Evolutionary conservation across 2,329 filamentous ascomycete genomes (phyloP), one percentile per base, ranked within the genome.

Genomic region (Colletotrichum falcatum): DNA sequence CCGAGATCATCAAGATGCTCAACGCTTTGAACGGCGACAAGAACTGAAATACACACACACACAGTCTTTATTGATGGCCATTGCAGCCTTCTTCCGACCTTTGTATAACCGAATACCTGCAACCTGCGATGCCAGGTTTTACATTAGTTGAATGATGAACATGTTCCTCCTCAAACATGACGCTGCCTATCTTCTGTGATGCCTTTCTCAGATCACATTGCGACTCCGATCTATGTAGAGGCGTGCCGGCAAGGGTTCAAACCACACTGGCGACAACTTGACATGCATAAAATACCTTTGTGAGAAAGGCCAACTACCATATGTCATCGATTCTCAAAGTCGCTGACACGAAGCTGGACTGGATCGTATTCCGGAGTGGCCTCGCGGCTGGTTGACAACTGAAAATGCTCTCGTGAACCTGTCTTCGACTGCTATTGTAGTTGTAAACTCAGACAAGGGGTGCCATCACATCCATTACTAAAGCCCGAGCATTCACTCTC

Each of bases 1-100:
- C 94, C 20, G 92, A 95, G 83, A 98, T 98, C 72, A 82, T 97
- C 78, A 94, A 92, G 82, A 86, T 97, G 81, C 81, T 98, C 62
- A 88, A 90, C 69, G 84, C 88, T 67, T 79, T 89, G 65, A 83
- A 83, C 71, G 79, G 18, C 16, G 60, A 46, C 35, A 67, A 70
- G 58, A 67, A 46, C 67, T 70, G 51, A 70, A 23, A 48, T 30
- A 28, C 44, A 53, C 16, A 14, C 20, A 28, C 44, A 53, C 16
- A 14, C 20, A 44, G 35, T 54, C 28, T 59, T 66, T 53, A 7
- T 16, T 37, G n/a, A 54, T 1, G 20, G 6, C 12, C 12, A 44
- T 28, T 44, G 49, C 49, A 49, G n/a, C 58, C 35, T 42, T 49
- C 67, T 61, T 61, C 12, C 48, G 48, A 33, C 46, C 63, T 37